Conservation (phyloP, 306 rosid genomes). For the Prunus davidiana region DNA sequence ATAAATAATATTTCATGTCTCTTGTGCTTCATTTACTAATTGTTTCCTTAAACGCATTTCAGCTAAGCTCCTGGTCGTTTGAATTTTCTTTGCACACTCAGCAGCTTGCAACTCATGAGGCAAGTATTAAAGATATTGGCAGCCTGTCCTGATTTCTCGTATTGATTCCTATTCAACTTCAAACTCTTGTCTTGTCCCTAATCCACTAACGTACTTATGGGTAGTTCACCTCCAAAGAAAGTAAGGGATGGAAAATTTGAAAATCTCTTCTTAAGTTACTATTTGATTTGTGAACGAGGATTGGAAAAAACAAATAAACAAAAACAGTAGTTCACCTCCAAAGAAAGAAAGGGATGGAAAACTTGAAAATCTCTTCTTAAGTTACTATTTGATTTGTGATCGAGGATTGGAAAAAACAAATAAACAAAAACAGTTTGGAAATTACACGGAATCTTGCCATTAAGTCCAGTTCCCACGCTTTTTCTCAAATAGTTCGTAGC, state of each 20-base stretch:
- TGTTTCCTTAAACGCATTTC: slow-evolving; percentile 37
- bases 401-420: no score
- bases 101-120: slow-evolving; percentile 63
- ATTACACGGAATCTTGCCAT: neutral
- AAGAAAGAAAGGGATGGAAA: neutral
- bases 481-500: neutral
- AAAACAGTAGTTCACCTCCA: neutral
- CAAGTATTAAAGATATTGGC: slow-evolving; percentile 17
- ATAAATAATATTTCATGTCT: neutral
- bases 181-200: neutral
- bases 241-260: neutral
- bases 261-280: neutral
- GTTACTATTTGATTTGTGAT: neutral
- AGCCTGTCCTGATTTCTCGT: neutral
- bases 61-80: slow-evolving; percentile 76
- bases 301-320: no score
- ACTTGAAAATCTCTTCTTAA: neutral
- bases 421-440: neutral
- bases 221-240: neutral
- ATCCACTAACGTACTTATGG: neutral
- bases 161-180: neutral
- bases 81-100: slow-evolving; percentile 52
- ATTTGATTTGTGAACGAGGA: neutral
- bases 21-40: neutral
- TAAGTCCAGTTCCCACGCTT: neutral